phyloP scores from a whole-genome alignment of 495 filamentous ascomycete species.

The Diplogelasinospora grovesii region DNA sequence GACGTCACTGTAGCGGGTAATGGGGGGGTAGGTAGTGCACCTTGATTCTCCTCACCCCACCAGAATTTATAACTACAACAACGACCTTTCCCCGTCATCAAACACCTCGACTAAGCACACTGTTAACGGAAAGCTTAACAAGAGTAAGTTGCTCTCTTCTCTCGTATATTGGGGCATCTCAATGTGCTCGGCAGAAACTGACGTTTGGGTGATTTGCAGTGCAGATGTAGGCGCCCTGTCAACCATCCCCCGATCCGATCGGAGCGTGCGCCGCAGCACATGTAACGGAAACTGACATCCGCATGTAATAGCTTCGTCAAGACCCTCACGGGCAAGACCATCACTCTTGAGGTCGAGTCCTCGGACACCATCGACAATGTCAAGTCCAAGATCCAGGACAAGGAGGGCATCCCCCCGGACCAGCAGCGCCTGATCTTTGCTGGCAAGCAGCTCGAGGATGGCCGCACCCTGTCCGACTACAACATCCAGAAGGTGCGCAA shows the following conservation, averaged over 20 bases:
- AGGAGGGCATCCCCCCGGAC: conserved; percentile 98
- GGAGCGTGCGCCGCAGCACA: neutral
- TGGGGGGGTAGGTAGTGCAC: too few species aligned
- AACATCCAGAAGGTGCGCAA: conserved; percentile 96
- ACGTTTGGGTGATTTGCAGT: too few species aligned
- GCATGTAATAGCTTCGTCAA: conserved; percentile 86
- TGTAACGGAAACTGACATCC: conserved; percentile 31
- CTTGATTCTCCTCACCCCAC: conserved; percentile 31
- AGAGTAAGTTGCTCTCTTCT: conserved; percentile 27
- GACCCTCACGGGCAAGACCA: conserved; percentile 98
- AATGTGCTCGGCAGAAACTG: too few species aligned
- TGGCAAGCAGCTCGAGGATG: conserved; percentile 99
- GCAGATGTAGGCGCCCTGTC: conserved; percentile 62
- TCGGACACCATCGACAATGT: conserved; percentile 99
- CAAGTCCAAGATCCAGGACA: conserved; percentile 97
- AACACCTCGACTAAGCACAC: conserved; percentile 16
- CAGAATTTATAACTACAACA: conserved; percentile 20
- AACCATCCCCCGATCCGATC: neutral
- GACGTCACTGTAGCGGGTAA: too few species aligned
- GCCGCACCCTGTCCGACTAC: conserved; percentile 96
- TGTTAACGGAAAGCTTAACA: conserved; percentile 29
- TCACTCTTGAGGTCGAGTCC: conserved; percentile 99
- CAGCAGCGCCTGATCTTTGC: conserved; percentile 99
- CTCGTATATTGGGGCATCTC: too few species aligned
- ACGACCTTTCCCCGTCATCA: conserved; percentile 23